These are phyloP conservation scores for Talaromyces sp. DNA, from an alignment of 2,329 filamentous ascomycete species.

Conservation along the genomic window DNA sequence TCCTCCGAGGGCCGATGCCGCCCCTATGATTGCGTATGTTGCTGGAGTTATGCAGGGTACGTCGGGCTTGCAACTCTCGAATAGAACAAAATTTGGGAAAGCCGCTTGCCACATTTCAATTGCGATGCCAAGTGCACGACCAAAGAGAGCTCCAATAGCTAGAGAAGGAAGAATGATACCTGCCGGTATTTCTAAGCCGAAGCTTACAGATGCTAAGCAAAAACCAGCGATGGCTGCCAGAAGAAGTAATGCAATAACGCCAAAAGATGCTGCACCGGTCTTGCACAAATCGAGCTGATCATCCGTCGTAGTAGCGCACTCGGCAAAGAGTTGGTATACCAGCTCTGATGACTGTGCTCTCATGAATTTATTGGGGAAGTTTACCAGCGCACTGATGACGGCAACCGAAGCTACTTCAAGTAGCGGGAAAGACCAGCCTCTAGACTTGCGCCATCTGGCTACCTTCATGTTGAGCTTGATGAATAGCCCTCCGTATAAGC, in stretches of 20 bases:
- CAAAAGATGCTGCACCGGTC: conserved; percentile 73
- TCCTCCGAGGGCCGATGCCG: conserved; percentile 86
- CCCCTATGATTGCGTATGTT: conserved; percentile 93
- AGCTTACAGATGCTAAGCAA: conserved; percentile 78
- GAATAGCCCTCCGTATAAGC: conserved; percentile 90
- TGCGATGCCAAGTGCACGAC: conserved; percentile 80
- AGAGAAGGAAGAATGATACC: conserved; percentile 95
- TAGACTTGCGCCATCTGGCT: conserved; percentile 69
- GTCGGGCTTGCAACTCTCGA: conserved; percentile 77
- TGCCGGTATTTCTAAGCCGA: conserved; percentile 88
- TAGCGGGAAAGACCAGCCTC: conserved; percentile 67
- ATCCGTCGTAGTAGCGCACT: conserved; percentile 75
- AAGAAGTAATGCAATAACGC: conserved; percentile 75
- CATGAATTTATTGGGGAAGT: conserved; percentile 96
- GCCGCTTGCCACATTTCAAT: conserved; percentile 82
- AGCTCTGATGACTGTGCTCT: conserved; percentile 86
- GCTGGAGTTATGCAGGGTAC: conserved; percentile 85
- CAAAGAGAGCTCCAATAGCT: conserved; percentile 86
- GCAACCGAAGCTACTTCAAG: conserved; percentile 75
- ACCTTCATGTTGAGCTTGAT: conserved; percentile 91
- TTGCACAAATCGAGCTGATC: conserved; percentile 90
- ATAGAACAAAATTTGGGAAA: conserved; percentile 71
- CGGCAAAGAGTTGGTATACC: conserved; percentile 84
- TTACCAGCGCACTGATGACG: conserved; percentile 77
- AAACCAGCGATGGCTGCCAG: conserved; percentile 80